Conservation (phyloP, 495 filamentous ascomycete genomes). For the Penicillium simplicissimum region DNA sequence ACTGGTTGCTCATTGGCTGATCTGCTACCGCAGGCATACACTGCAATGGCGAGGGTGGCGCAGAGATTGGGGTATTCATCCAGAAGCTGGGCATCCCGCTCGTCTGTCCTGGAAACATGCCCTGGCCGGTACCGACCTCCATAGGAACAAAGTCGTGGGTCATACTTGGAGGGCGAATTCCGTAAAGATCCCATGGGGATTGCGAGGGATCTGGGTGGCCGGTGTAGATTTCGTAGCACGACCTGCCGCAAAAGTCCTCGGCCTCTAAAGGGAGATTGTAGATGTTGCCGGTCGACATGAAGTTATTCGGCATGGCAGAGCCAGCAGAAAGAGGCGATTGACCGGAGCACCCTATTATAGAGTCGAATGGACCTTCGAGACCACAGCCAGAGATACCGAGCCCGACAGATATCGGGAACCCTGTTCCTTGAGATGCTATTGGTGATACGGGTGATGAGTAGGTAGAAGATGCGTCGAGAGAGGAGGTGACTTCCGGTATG, state of each 20-base stretch:
- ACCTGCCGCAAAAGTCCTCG: slow-evolving; percentile 19
- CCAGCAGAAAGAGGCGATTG: slow-evolving; percentile 15
- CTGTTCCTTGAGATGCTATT: slow-evolving; percentile 14
- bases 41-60: slow-evolving; percentile 18
- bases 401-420: slow-evolving; percentile 22
- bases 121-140: slow-evolving; percentile 16
- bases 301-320: slow-evolving; percentile 22
- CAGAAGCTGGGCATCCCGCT: slow-evolving; percentile 19
- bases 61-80: slow-evolving; percentile 27
- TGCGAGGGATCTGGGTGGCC: slow-evolving; percentile 18
- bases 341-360: slow-evolving; percentile 16
- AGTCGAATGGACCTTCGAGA: slow-evolving; percentile 18
- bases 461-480: not conserved
- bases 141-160: slow-evolving; percentile 32
- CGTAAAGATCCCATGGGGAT: slow-evolving; percentile 31
- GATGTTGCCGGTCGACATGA: slow-evolving; percentile 17
- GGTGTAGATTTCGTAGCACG: slow-evolving; percentile 25
- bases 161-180: slow-evolving; percentile 24
- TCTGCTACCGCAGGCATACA: not conserved
- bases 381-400: slow-evolving; percentile 39
- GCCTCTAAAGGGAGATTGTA: slow-evolving; percentile 23
- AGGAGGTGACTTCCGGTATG: not conserved
- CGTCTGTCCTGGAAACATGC: slow-evolving; percentile 13
- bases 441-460: slow-evolving; percentile 28
- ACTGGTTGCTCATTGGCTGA: slow-evolving; percentile 18